Base-by-base conservation (phyloP, 1,139 yeast species). In the Pichia cactophila region DNA sequence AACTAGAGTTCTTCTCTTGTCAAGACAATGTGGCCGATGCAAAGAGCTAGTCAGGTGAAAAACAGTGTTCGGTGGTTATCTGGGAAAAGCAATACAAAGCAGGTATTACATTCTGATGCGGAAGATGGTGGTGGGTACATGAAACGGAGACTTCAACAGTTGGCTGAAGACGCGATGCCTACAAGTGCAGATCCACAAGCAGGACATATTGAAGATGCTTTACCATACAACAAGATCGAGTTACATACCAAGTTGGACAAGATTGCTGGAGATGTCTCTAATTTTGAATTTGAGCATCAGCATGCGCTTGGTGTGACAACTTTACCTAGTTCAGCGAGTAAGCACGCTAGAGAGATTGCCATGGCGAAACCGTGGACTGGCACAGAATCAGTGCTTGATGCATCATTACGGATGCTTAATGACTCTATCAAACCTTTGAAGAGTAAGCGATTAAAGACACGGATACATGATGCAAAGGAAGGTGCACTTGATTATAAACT, bases 351-450 rank as follows among this genome's bases (percentile, higher is more conserved):
- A 50, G 82, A 79, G 1, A 68, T 78, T 3, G 88, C 88, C 1
- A 61, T 69, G 48, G 61, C 77, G 0, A 58, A 59, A 28, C 87
- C 90, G 0, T 88, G 96, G 96, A 69, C 67, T 0, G 96, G 96
- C 0, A 61, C 68, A 1, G 95, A 86, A 57, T 56, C 70, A 1
- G 59, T 61, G 0, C 56, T 64, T 2, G 89, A 83, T 54, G 67
- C 81, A 2, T 74, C 75, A 31, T 60, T 77, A 33, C 65, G 95
- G 41, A 82, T 84, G 89, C 62, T 85, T 4, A 65, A 76, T 23
- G 95, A 86, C 59, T 68, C 72, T 8, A 76, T 82, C 26, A 78
- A 75, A 54, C 78, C 81, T 1, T 56, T 73, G 41, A 65, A 68
- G 51, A 26, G 36, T 10, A 38, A 43, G 16, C 41, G 35, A 23